Evolutionary conservation across 495 filamentous ascomycete species (phyloP), one percentile per base, ranked within the genome.

Genomic region (Penicillium robsamsonii): DNA sequence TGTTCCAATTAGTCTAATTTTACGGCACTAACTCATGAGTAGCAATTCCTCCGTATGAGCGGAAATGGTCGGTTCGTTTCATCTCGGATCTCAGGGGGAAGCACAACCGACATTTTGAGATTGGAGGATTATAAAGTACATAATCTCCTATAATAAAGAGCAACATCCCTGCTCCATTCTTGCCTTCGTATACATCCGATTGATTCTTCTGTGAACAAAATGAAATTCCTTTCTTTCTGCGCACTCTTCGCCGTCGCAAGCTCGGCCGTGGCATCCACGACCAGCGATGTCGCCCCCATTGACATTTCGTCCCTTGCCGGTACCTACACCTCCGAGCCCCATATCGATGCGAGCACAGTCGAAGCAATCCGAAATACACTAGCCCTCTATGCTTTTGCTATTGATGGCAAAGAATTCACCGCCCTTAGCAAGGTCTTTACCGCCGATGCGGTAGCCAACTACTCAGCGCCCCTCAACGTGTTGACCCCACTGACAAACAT

Each of bases 321-420:
- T 18, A 11, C 8, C 12, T 52, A n/a, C 18, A 46, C 20, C 8
- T 40, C 55, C 20, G 41, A 57, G 15, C 20, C 29, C 20, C 31
- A 52, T 20, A 57, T 30, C 17, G 50, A 54, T 41, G 56, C 57
- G 79, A 58, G 40, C 69, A 70, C 4, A 67, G 56, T 59, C 18
- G 60, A 60, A 24, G 59, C 60, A 13, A 72, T 72, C 49, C 60
- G 60, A 43, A 57, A 71, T 18, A 71, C 64, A 15, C 61, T 71
- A n/a, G 60, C 69, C 1, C 55, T 64, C 17, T 70, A 71, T 51
- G 65, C 69, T 4, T 62, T 73, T 42, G 64, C 67, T 4, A 60
- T 73, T 46, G 69, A 71, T 47, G 70, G 70, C 42, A 73, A 73
- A 47, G 58, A 71, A 27, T 73, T 73, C 43, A 57, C 48, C 15